phyloP scores from a whole-genome alignment of 75 land plant species.

The Cunninghamia lanceolata region DNA sequence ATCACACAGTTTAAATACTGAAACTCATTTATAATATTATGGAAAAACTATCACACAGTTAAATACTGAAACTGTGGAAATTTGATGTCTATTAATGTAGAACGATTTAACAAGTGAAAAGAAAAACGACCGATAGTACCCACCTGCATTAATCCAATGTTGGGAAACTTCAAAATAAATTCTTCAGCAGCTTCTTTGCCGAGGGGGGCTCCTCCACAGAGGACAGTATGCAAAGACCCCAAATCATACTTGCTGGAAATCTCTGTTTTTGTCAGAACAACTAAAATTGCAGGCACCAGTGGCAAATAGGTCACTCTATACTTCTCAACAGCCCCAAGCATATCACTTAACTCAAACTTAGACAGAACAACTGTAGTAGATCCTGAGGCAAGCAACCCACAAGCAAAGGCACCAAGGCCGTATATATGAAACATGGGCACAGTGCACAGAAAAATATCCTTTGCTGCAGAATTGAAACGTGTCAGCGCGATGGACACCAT shows the following conservation, averaged over 20 bases:
- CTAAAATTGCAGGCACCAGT: conserved; percentile 84
- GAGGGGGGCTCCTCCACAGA: conserved; percentile 89
- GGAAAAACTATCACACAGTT: no score
- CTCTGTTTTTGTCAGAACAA: conserved; percentile 51
- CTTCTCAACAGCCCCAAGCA: conserved; percentile 51
- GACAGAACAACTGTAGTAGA: conserved; percentile 58
- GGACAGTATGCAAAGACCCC: conserved; percentile 41
- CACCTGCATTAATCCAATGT: conserved; percentile 31
- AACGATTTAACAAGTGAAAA: no score
- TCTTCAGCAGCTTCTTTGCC: conserved; percentile 76
- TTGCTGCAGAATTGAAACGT: conserved; percentile 26
- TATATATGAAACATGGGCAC: conserved; percentile 24
- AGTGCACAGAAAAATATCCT: conserved; percentile 41
- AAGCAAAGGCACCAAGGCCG: conserved; percentile 59
- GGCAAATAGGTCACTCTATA: conserved; percentile 57
- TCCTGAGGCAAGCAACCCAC: conserved; percentile 48
- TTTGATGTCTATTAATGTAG: no score
- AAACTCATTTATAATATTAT: no score
- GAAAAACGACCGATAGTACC: no score
- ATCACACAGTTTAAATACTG: no score
- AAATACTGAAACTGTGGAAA: no score
- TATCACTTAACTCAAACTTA: conserved; percentile 65
- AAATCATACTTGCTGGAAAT: conserved; percentile 46
- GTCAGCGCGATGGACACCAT: conserved; percentile 33
- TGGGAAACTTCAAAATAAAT: conserved; percentile 60